A percentile compares a stretch with the other conserved stretches of the same genome.
These are phyloP conservation scores for Suillus subalutaceus DNA, from an alignment of 768 basidiomycete genomes.

Conservation along the genomic window DNA sequence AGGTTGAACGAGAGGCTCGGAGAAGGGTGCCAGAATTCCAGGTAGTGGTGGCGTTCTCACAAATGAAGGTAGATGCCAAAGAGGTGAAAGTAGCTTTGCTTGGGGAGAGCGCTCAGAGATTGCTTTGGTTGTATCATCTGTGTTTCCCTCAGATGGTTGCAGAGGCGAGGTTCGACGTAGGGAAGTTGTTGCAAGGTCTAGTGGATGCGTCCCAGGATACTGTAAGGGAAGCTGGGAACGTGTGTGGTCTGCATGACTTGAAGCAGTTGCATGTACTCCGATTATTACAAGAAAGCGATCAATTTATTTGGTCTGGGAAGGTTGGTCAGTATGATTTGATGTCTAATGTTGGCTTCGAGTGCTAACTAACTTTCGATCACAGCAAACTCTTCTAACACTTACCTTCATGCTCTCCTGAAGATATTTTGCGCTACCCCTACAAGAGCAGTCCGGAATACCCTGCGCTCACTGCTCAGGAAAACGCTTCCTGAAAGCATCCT, in stretches of 20 bases:
- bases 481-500: constrained; percentile 74
- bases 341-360: not conserved
- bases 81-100: constrained; percentile 61
- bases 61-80: constrained; percentile 42
- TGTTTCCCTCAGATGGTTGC: constrained; percentile 73
- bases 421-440: constrained; percentile 56
- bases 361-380: constrained; percentile 10
- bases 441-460: constrained; percentile 53
- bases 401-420: constrained; percentile 73
- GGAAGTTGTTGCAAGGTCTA: constrained; percentile 67
- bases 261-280: constrained; percentile 79
- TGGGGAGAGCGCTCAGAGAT: constrained; percentile 76
- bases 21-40: constrained; percentile 84
- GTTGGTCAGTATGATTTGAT: constrained; percentile 48
- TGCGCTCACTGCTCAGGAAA: constrained; percentile 57
- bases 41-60: constrained; percentile 82
- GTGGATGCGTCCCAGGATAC: constrained; percentile 52
- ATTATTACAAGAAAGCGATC: constrained; percentile 73
- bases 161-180: constrained; percentile 85
- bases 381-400: constrained; percentile 58
- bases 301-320: constrained; percentile 80
- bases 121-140: constrained; percentile 86
- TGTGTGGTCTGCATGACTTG: constrained; percentile 50
- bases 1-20: constrained; percentile 77
- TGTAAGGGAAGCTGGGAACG: constrained; percentile 47